These are phyloP conservation scores for Oryza brachyantha DNA, from an alignment of 176 grass and related monocot species.

Conservation along the genomic window DNA sequence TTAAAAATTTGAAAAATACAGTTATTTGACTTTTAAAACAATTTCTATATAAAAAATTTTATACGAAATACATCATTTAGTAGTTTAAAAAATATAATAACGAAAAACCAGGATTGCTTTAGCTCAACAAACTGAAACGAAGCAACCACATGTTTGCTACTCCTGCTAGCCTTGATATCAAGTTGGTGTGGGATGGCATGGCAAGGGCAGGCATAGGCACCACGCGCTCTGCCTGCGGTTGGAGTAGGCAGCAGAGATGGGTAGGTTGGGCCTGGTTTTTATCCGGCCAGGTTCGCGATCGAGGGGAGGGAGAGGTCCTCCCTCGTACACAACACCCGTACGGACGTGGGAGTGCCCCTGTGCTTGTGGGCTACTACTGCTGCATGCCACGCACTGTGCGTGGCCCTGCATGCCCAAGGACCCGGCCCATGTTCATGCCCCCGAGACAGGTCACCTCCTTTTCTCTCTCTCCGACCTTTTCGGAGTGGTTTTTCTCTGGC, in stretches of 20 bases:
- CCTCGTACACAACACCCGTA: not conserved
- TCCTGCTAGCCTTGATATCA: not conserved
- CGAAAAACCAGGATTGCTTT: too few relatives aligned
- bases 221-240: conserved; percentile 7
- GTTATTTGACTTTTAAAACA: too few relatives aligned
- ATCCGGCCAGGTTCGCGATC: not conserved
- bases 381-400: too few relatives aligned
- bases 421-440: not conserved
- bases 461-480: too few relatives aligned
- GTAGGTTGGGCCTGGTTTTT: conserved; percentile 21
- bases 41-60: too few relatives aligned
- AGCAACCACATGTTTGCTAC: too few relatives aligned
- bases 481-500: too few relatives aligned
- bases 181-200: not conserved
- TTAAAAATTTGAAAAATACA: too few relatives aligned
- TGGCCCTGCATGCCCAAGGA: not conserved
- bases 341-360: conserved; percentile 30
- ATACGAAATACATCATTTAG: too few relatives aligned
- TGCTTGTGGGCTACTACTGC: not conserved
- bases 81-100: too few relatives aligned
- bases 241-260: conserved; percentile 14
- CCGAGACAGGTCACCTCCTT: conserved; percentile 10
- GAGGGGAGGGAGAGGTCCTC: too few relatives aligned
- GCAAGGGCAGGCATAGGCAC: not conserved
- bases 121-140: too few relatives aligned